These are phyloP conservation scores for Marasmius sp. DNA, from an alignment of 1,284 basidiomycete species.

Conservation along the genomic window DNA sequence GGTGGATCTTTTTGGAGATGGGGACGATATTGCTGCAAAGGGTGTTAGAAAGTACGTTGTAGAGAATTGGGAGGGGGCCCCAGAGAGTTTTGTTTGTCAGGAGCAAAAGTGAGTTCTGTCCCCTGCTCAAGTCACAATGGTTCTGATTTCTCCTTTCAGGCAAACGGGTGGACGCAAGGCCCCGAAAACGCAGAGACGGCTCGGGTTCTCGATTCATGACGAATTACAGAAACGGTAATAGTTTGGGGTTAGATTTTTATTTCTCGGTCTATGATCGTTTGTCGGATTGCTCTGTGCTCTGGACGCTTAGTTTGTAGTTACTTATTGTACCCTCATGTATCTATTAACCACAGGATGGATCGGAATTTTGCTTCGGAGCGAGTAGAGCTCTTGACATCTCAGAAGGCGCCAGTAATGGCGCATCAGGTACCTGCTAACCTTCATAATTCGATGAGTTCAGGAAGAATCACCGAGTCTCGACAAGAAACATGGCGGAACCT, in stretches of 20 bases:
- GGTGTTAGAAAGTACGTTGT: constrained; percentile 74
- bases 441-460: no score
- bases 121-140: not conserved
- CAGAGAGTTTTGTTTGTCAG: constrained; percentile 94
- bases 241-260: not conserved
- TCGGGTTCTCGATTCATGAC: constrained; percentile 33
- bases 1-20: constrained; percentile 85
- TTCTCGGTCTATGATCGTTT: not conserved
- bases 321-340: no score
- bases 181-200: constrained; percentile 84
- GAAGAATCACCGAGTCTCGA: no score
- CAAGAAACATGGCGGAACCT: no score
- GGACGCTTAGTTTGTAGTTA: no score
- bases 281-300: no score
- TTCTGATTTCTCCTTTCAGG: constrained; percentile 35
- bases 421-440: no score
- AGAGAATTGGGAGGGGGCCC: constrained; percentile 92
- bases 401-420: no score
- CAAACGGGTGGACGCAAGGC: constrained; percentile 89
- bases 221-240: not conserved
- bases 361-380: no score
- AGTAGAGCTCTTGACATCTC: no score
- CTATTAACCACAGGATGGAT: no score
- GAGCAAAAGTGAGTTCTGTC: constrained; percentile 70
- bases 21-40: constrained; percentile 49